phyloP scores from a whole-genome alignment of 2,329 filamentous ascomycete species.

The Paecilomyces fulvus region DNA sequence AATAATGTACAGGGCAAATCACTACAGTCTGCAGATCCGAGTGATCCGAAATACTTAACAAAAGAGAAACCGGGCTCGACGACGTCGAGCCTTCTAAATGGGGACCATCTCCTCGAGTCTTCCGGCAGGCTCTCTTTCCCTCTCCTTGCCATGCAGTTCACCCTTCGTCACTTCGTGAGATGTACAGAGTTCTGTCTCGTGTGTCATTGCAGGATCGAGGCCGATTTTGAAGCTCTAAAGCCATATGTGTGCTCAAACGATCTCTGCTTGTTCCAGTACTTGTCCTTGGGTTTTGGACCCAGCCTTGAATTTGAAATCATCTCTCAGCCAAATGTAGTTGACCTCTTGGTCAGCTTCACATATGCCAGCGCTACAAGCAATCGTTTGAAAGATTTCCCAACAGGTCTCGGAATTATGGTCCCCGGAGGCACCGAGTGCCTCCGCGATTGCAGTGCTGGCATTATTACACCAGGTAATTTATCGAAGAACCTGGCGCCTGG shows the following conservation, averaged over 20 bases:
- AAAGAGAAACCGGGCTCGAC: constrained; percentile 16
- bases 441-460: constrained; percentile 6
- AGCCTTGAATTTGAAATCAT: constrained; percentile 78
- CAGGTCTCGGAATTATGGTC: constrained; percentile 47
- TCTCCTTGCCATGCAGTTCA: constrained; percentile 61
- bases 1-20: constrained; percentile 37
- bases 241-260: constrained; percentile 64
- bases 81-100: constrained; percentile 36
- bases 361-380: constrained; percentile 47
- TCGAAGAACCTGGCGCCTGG: neutral
- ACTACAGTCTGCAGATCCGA: constrained; percentile 5
- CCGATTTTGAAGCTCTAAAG: constrained; percentile 48
- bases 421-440: constrained; percentile 21
- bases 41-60: constrained; percentile 10
- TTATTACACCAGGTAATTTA: neutral
- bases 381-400: constrained; percentile 46
- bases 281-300: constrained; percentile 75
- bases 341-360: constrained; percentile 75
- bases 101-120: constrained; percentile 41
- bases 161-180: constrained; percentile 64
- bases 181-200: constrained; percentile 84
- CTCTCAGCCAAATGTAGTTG: constrained; percentile 71
- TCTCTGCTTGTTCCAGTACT: constrained; percentile 81
- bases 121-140: constrained; percentile 44
- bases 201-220: constrained; percentile 62